A percentile compares a stretch with the other conserved stretches of the same genome.
These are phyloP conservation scores for Ammopiptanthus mongolicus DNA, from an alignment of 306 rosid species.

Conservation along the genomic window DNA sequence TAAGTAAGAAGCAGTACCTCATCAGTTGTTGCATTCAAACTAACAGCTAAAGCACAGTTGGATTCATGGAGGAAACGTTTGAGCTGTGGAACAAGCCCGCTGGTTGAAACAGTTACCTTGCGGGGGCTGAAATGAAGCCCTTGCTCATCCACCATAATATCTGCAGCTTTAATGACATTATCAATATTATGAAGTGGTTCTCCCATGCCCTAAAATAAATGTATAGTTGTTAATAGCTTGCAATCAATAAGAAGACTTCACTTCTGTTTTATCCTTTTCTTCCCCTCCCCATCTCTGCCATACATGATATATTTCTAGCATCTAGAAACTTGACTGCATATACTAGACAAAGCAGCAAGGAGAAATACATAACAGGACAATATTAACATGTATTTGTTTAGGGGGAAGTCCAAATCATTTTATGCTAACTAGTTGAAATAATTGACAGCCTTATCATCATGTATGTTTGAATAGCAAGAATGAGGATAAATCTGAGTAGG, in stretches of 20 bases:
- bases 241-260: not conserved
- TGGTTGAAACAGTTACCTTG: conserved; percentile 90
- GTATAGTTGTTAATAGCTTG: conserved; percentile 18
- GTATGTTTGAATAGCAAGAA: not conserved
- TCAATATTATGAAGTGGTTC: conserved; percentile 93
- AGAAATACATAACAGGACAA: not conserved
- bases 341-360: not conserved
- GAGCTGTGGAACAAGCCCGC: conserved; percentile 94
- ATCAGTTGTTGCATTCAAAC: conserved; percentile 92
- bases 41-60: conserved; percentile 86
- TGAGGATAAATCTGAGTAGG: not conserved
- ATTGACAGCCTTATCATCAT: not conserved
- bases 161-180: conserved; percentile 89
- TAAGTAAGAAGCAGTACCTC: conserved; percentile 49
- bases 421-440: not conserved
- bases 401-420: not conserved
- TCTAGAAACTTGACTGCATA: not conserved
- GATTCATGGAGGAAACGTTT: conserved; percentile 73
- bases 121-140: conserved; percentile 97
- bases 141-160: conserved; percentile 86
- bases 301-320: not conserved
- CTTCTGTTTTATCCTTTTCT: not conserved
- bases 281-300: not conserved
- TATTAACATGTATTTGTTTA: not conserved
- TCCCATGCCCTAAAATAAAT: conserved; percentile 80